phyloP scores from a whole-genome alignment of 2,329 filamentous ascomycete genomes.

The Arachnomyces sp. region DNA sequence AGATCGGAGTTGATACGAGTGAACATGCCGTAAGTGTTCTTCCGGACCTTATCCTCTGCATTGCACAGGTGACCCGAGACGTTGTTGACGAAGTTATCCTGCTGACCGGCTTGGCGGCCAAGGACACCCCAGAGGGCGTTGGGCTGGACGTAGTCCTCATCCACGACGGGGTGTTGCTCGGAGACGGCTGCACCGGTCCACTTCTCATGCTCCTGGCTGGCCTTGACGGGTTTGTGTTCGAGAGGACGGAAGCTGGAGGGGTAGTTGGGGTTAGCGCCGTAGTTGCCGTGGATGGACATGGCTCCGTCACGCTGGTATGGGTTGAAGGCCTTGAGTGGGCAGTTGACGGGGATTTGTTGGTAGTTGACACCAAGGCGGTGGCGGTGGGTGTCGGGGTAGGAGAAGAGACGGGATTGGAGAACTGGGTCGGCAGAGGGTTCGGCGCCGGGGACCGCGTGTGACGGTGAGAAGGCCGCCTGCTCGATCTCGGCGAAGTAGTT shows the following conservation, averaged over 20 bases:
- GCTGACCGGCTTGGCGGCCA: slow-evolving; percentile 45
- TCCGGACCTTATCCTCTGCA: slow-evolving; percentile 49
- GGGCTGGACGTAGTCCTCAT: slow-evolving; percentile 39
- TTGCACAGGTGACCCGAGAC: slow-evolving; percentile 50
- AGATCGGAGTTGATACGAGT: slow-evolving; percentile 47
- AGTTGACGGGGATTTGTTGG: slow-evolving; percentile 57
- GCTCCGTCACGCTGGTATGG: slow-evolving; percentile 65
- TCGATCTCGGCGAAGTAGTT: slow-evolving; percentile 69
- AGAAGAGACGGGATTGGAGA: slow-evolving; percentile 62
- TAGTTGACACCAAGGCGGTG: slow-evolving; percentile 59
- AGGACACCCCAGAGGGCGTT: slow-evolving; percentile 38
- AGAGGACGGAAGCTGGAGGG: slow-evolving; percentile 34
- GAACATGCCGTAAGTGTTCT: slow-evolving; percentile 57
- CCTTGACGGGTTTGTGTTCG: slow-evolving; percentile 31
- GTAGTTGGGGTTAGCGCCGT: slow-evolving; percentile 53
- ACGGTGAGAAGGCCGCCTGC: slow-evolving; percentile 61
- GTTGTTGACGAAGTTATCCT: slow-evolving; percentile 55
- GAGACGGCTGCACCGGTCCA: slow-evolving; percentile 34
- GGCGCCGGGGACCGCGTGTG: slow-evolving; percentile 59
- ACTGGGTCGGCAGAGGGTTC: slow-evolving; percentile 65
- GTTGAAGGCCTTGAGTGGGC: slow-evolving; percentile 46
- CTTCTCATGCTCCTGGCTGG: slow-evolving; percentile 38
- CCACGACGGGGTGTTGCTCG: slow-evolving; percentile 35
- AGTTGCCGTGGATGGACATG: slow-evolving; percentile 62
- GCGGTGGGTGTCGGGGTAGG: slow-evolving; percentile 61